phyloP scores from a whole-genome alignment of 1,284 basidiomycete genomes.

The Lentinula novae-zelandiae region DNA sequence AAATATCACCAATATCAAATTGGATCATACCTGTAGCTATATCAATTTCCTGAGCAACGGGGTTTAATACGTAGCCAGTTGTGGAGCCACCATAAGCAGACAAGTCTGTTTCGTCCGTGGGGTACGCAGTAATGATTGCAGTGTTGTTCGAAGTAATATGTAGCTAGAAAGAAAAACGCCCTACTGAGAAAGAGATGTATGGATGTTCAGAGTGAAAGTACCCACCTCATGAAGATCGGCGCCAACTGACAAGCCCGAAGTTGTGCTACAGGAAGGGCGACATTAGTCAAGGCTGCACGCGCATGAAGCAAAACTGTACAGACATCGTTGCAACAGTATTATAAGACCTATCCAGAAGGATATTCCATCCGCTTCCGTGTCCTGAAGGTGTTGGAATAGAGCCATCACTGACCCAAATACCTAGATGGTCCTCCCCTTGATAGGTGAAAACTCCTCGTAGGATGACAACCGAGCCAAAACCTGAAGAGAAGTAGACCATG shows the following conservation, averaged over 20 bases:
- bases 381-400: neutral
- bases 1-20: neutral
- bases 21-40: slow-evolving; percentile 5
- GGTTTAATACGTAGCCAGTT: slow-evolving; percentile 1
- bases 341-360: neutral
- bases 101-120: neutral
- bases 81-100: slow-evolving; percentile 3
- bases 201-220: neutral
- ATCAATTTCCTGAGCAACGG: slow-evolving; percentile 7
- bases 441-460: neutral
- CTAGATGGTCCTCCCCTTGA: neutral
- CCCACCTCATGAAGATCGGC: slow-evolving; percentile 1
- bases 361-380: neutral
- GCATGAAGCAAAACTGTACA: neutral
- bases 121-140: slow-evolving; percentile 4
- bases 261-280: neutral
- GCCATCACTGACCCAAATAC: neutral
- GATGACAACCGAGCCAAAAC: neutral
- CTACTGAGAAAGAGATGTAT: neutral
- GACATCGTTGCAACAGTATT: neutral
- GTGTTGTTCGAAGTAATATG: slow-evolving; percentile 6
- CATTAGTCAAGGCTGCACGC: too few relatives aligned
- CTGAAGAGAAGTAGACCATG: neutral
- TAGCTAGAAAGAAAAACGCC: neutral
- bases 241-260: neutral